Percentiles rank a stretch among this genome's conserved stretches.
These are phyloP conservation scores for Rusavskia elegans DNA, from an alignment of 495 filamentous ascomycete species.

Conservation along the genomic window DNA sequence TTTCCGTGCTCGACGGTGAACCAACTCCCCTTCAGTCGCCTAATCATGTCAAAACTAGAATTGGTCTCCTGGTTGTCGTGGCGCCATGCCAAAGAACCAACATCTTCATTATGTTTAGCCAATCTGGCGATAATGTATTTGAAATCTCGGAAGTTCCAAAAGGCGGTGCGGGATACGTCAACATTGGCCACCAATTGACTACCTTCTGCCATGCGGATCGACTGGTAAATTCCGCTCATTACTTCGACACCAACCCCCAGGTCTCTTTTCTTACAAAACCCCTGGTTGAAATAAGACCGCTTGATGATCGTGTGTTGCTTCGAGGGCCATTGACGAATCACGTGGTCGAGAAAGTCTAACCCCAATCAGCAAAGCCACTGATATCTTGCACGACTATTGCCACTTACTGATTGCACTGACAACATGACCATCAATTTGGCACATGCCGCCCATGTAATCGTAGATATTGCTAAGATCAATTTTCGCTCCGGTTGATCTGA, in stretches of 20 bases:
- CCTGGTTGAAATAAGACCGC: conserved; percentile 55
- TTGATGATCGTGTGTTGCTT: conserved; percentile 48
- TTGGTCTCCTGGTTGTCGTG: not conserved
- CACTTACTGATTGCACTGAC: conserved; percentile 51
- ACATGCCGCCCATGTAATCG: conserved; percentile 43
- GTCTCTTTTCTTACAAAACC: conserved; percentile 18
- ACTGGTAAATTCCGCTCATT: conserved; percentile 72
- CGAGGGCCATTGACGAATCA: conserved; percentile 61
- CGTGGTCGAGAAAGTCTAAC: conserved; percentile 62
- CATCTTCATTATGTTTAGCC: not conserved
- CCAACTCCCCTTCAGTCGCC: conserved; percentile 31
- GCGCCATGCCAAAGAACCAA: not conserved
- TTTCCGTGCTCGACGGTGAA: conserved; percentile 23
- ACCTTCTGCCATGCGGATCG: conserved; percentile 48
- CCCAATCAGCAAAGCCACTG: too few species aligned
- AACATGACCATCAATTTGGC: conserved; percentile 41
- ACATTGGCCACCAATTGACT: conserved; percentile 60
- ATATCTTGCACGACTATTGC: too few species aligned
- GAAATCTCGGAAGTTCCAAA: conserved; percentile 31
- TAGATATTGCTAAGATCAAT: conserved; percentile 47
- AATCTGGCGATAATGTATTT: conserved; percentile 1
- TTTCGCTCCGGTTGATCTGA: conserved; percentile 27
- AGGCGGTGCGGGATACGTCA: conserved; percentile 65
- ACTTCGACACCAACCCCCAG: conserved; percentile 50
- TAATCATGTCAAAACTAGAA: not conserved